Evolutionary conservation across 176 grass and related monocot genomes (phyloP), one percentile per base, ranked within the genome.

Genomic region (Oryza rufipogon): DNA sequence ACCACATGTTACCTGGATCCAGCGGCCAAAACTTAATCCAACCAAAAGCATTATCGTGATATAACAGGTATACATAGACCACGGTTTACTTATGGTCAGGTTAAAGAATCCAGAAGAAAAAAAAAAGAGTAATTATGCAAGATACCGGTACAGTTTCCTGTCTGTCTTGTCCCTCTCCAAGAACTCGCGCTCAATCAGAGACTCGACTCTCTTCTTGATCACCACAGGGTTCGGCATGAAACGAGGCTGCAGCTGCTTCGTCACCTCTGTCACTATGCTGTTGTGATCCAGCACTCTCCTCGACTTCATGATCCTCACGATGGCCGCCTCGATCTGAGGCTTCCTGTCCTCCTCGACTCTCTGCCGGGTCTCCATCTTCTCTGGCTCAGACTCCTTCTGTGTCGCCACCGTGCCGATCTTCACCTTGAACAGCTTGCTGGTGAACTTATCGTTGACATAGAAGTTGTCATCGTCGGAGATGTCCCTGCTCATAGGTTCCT

Each of bases 401-500:
- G 91, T 81, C 15, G 52, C 89, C 17, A 93, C 88, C 16, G 91
- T 93, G 34, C 91, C 89, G 61, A 93, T 96, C 84, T 96, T 96
- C 70, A 96, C 94, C 84, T 96, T 93, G 71, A 96, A 73, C 66
- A 96, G 28, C 81, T 96, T 96, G 84, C 91, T 96, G 12, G 88
- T 91, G 75, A 96, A 93, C 65, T 96, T 96, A 39, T 96, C 89
- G 7, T 93, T 96, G 54, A 96, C 90, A 0, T 20, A 87, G 81
- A 96, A 96, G 45, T 83, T 80, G 66, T 96, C 91, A 34, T 96
- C 89, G 8, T 96, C 91, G 5, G 91, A 86, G 17, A 96, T 96
- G 33, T 96, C 94, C 84, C 88, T 80, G 84, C 94, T 96, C 94
- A 96, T 93, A 19, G 94, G 91, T n/a, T 96, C 94, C 81, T 96